These are phyloP conservation scores for Colletotrichum sp. DNA, from an alignment of 2,329 filamentous ascomycete species.

Conservation along the genomic window DNA sequence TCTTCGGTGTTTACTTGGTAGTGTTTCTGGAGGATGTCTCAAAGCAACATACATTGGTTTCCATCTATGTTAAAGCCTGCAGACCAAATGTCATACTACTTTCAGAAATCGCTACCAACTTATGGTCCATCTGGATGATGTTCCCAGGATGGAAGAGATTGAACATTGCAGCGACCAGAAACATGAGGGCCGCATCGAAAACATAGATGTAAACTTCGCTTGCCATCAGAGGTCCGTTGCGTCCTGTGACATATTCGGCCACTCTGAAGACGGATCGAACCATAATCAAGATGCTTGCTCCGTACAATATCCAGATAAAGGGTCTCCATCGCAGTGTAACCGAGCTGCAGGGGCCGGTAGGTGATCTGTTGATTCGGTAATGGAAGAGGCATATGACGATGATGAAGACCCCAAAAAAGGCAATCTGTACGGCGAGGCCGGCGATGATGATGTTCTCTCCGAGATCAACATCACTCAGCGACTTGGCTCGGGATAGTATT, in stretches of 20 bases:
- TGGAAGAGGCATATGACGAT: slow-evolving; percentile 49
- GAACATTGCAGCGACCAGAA: slow-evolving; percentile 34
- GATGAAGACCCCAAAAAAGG: slow-evolving; percentile 58
- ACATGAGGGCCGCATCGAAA: slow-evolving; percentile 45
- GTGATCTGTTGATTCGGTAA: slow-evolving; percentile 11
- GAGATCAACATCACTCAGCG: background rate
- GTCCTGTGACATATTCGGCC: slow-evolving; percentile 48
- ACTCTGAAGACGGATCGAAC: slow-evolving; percentile 48
- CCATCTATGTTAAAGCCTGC: too few relatives aligned
- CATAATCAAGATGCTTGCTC: slow-evolving; percentile 41
- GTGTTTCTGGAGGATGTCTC: too few relatives aligned
- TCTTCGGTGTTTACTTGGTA: too few relatives aligned
- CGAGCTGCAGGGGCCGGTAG: slow-evolving; percentile 16
- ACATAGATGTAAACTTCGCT: slow-evolving; percentile 45
- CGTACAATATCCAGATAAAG: slow-evolving; percentile 32
- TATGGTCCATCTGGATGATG: background rate
- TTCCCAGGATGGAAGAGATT: background rate
- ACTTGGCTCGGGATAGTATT: slow-evolving; percentile 17
- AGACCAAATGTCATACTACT: background rate
- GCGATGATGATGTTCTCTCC: slow-evolving; percentile 52
- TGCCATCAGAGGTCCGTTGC: slow-evolving; percentile 39
- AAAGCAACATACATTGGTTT: too few relatives aligned
- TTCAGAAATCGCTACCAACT: background rate
- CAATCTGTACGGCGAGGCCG: slow-evolving; percentile 56
- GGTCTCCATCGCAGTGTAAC: slow-evolving; percentile 26